Evolutionary conservation across 164 flowering plant genomes (phyloP).

Genomic region (Aristolochia fimbriata): DNA sequence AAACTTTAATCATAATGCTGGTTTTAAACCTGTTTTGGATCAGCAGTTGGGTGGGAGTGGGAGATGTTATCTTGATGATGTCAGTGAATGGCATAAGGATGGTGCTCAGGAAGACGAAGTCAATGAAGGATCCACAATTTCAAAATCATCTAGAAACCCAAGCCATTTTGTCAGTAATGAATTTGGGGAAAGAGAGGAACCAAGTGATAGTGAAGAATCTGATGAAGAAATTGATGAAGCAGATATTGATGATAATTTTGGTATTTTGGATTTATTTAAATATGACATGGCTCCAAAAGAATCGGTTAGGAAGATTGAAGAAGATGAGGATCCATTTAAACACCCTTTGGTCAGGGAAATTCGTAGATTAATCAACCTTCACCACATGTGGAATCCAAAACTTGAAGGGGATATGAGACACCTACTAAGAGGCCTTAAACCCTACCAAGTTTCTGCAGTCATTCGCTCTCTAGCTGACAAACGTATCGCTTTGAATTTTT

Average conservation of each 20-base stretch:
- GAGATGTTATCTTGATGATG: no score
- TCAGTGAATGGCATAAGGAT: no score
- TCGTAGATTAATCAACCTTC: conserved; percentile 45
- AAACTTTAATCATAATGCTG: no score
- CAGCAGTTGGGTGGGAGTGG: no score
- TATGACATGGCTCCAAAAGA: conserved; percentile 8
- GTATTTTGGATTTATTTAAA: conserved; percentile 26
- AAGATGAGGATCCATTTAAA: conserved; percentile 38
- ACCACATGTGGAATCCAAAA: conserved; percentile 56
- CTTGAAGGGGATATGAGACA: conserved; percentile 56
- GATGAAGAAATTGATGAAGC: conserved; percentile 17
- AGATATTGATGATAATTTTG: conserved; percentile 25
- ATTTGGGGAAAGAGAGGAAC: neutral
- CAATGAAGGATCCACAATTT: no score
- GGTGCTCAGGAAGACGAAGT: no score
- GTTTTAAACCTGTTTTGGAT: no score
- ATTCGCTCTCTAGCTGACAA: conserved; percentile 51
- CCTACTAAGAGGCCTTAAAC: conserved; percentile 66
- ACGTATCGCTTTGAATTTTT: conserved; percentile 66
- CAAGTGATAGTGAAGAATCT: conserved; percentile 6
- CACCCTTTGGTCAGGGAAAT: conserved; percentile 73
- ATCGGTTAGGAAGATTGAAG: conserved; percentile 15
- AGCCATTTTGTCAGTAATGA: no score
- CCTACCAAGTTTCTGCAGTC: conserved; percentile 70
- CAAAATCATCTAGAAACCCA: no score